Conservation (phyloP, 441 rosid genomes). For the Viola pubescens region DNA sequence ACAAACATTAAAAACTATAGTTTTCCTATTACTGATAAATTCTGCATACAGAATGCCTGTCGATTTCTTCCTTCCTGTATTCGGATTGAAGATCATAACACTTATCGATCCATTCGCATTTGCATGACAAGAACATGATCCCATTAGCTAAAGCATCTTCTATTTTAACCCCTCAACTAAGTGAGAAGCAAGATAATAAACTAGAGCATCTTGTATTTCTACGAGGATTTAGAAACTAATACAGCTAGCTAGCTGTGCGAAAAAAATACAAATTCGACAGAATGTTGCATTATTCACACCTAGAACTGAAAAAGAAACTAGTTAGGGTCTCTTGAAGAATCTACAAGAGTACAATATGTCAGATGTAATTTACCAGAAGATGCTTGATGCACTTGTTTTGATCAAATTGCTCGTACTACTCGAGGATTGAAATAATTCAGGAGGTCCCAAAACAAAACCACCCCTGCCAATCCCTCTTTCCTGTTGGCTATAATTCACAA, state of each 20-base stretch:
- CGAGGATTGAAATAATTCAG: not conserved
- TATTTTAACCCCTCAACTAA: slow-evolving; percentile 1
- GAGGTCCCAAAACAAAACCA: not conserved
- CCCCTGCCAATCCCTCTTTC: slow-evolving; percentile 3
- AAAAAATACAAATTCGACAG: no score
- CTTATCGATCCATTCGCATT: no score
- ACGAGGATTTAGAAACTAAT: not conserved
- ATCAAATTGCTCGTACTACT: not conserved
- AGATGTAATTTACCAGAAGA: not conserved
- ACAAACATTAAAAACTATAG: not conserved
- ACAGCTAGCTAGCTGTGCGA: not conserved
- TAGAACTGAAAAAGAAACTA: not conserved
- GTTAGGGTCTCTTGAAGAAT: not conserved
- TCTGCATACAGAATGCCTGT: no score
- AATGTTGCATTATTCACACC: not conserved
- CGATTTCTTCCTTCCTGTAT: no score
- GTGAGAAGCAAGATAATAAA: not conserved
- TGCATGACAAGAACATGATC: not conserved
- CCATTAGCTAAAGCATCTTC: slow-evolving; percentile 5
- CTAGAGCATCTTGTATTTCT: not conserved
- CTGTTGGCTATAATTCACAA: not conserved
- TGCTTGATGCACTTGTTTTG: not conserved
- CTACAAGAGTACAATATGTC: not conserved
- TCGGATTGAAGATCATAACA: not conserved
- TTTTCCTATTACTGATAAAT: not conserved